Conservation (phyloP, 2,329 filamentous ascomycete genomes). For the Ceratocystis cubensis region DNA sequence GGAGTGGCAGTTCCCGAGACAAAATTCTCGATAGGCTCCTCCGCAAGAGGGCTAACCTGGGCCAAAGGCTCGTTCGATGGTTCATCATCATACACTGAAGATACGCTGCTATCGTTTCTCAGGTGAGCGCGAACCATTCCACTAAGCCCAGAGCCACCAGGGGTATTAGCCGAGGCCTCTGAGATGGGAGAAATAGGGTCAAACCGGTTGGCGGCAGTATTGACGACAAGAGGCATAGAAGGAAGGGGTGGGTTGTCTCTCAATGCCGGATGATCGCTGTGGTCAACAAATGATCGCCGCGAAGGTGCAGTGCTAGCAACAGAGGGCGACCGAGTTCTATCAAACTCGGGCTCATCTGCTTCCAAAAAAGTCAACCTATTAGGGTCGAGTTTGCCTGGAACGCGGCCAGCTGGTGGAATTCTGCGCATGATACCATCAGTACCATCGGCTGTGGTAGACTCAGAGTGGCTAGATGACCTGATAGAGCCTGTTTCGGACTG, state of each 20-base stretch:
- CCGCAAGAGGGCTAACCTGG: constrained; percentile 27
- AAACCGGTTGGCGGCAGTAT: constrained; percentile 53
- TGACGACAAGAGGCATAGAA: constrained; percentile 7
- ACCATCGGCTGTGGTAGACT: constrained; percentile 9
- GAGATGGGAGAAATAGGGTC: constrained; percentile 52
- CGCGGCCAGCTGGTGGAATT: constrained; percentile 6
- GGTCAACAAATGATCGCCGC: constrained; percentile 16
- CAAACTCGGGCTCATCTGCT: constrained; percentile 31
- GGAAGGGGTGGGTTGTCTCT: constrained; percentile 7
- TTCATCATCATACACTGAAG: constrained; percentile 56
- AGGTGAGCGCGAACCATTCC: constrained; percentile 77
- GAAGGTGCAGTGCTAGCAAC: constrained; percentile 19
- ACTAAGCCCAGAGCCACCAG: constrained; percentile 47
- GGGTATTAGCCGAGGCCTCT: constrained; percentile 11
- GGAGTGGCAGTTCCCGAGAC: background rate
- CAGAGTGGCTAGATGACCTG: constrained; percentile 15
- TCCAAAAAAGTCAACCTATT: constrained; percentile 34
- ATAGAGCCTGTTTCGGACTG: constrained; percentile 25
- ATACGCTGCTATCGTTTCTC: constrained; percentile 66
- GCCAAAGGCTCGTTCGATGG: constrained; percentile 27
- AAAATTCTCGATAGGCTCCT: constrained; percentile 27
- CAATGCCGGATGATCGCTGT: constrained; percentile 20
- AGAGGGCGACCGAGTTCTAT: constrained; percentile 23
- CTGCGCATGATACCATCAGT: constrained; percentile 10
- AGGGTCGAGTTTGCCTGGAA: constrained; percentile 19